Evolutionary conservation across 2,329 filamentous ascomycete species (phyloP), one percentile per base, ranked within the genome.

Genomic region (Fusarium humuli): DNA sequence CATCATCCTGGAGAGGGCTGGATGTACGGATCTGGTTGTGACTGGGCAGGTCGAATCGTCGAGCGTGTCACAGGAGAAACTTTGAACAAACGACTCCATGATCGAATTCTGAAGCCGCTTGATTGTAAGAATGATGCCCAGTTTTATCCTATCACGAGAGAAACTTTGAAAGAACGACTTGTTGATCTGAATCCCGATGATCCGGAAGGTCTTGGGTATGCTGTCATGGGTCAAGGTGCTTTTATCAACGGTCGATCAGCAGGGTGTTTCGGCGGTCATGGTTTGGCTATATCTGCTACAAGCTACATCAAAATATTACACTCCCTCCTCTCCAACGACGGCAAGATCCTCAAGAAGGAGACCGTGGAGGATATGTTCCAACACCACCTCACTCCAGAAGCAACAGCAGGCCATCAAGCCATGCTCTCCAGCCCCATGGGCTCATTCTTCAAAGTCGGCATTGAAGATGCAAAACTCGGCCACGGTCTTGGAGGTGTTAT

Each of bases 11-110:
- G 86, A 1, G 74, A 77, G 0, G 75, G 79, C 5, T 89, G 86
- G 86, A 78, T 80, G 66, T 88, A 88, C 65, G 82, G 84, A 1
- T 69, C 80, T 2, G 79, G 82, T 2, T 73, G 85, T 2, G 87
- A 89, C 76, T 88, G 85, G 86, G 83, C 82, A 0, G 86, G 87
- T 5, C 79, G 81, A 1, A 77, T 88, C 1, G 79, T 88, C 2
- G 86, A 88, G 69, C 77, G 81, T 1, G 71, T 85, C 1, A 84
- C 84, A 1, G 81, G 81, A 0, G 55, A 71, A 11, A 80, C 79
- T 0, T 75, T 88, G 5, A 78, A 83, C 5, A 79, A 83, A 4
- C 81, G 79, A 49, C 79, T 87, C 69, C 76, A 82, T 13, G 68
- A 81, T 55, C 78, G 83, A 48, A 82, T 87, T 20, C n/a, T 84